Conservation (phyloP, 2,329 filamentous ascomycete species). For the Drechslerella stenobrocha region DNA sequence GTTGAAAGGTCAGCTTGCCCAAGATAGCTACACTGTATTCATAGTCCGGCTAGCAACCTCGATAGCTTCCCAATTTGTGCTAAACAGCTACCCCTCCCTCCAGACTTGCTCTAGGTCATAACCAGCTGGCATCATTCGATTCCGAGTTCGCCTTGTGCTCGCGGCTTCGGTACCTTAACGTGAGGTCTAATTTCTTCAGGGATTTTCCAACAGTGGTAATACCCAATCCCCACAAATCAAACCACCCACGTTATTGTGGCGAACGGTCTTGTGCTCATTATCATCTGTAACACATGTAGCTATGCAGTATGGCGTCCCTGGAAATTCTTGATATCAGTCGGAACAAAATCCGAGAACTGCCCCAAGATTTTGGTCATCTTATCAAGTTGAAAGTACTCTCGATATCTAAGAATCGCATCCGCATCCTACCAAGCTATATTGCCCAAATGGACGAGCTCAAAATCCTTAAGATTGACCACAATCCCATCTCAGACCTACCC, state of each 20-base stretch:
- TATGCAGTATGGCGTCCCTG: constrained; percentile 51
- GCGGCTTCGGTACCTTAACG: constrained; percentile 52
- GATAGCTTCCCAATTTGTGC: constrained; percentile 25
- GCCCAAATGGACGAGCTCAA: constrained; percentile 53
- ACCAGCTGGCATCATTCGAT: constrained; percentile 56
- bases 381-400: constrained; percentile 52
- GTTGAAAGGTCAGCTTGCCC: constrained; percentile 58
- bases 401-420: constrained; percentile 53
- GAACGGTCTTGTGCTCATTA: not conserved
- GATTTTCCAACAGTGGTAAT: constrained; percentile 51
- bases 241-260: not conserved
- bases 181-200: constrained; percentile 52
- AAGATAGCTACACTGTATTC: not conserved
- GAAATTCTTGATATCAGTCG: constrained; percentile 53
- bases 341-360: constrained; percentile 51
- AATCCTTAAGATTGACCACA: constrained; percentile 53
- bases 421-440: constrained; percentile 51
- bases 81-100: constrained; percentile 13
- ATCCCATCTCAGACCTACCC: constrained; percentile 51
- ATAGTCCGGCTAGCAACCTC: not conserved
- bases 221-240: not conserved
- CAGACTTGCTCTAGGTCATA: constrained; percentile 60
- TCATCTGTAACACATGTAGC: constrained; percentile 31
- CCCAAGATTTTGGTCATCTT: constrained; percentile 50
- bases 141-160: constrained; percentile 50